A percentile compares a stretch with the other conserved stretches of the same genome.
Conservation (phyloP, 345 rosid species). For the Kernera saxatilis region DNA sequence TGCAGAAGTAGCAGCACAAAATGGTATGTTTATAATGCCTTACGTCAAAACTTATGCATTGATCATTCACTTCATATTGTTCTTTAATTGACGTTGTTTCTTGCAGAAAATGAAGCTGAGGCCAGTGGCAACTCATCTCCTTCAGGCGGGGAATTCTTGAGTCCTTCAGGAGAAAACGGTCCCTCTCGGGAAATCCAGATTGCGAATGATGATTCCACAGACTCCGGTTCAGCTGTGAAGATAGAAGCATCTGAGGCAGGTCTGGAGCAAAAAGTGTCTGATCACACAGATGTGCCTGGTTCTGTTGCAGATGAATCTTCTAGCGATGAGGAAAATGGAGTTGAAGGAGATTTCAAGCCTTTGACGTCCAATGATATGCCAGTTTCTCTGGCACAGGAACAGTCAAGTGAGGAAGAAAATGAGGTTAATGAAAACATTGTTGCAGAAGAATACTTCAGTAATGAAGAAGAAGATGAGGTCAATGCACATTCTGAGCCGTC, state of each 20-base stretch:
- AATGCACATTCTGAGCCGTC: slow-evolving; percentile 3
- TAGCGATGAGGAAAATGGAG: slow-evolving; percentile 29
- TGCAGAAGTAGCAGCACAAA: slow-evolving; percentile 6
- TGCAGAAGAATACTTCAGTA: slow-evolving; percentile 31
- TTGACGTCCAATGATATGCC: slow-evolving; percentile 23
- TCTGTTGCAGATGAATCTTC: slow-evolving; percentile 32
- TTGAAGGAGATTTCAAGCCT: slow-evolving; percentile 33
- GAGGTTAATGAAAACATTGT: slow-evolving; percentile 14
- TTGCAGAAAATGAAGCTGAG: slow-evolving; percentile 35
- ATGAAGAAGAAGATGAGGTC: slow-evolving; percentile 20
- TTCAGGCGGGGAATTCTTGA: slow-evolving; percentile 31
- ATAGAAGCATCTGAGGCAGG: slow-evolving; percentile 10
- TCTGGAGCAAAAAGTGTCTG: slow-evolving; percentile 9
- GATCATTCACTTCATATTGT: not conserved
- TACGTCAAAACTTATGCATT: not conserved
- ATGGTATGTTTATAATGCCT: not conserved
- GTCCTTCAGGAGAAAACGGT: slow-evolving; percentile 18
- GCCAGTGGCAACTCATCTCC: slow-evolving; percentile 22
- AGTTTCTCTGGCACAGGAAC: slow-evolving; percentile 29
- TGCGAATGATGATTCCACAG: slow-evolving; percentile 17
- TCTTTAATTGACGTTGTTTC: slow-evolving; percentile 16
- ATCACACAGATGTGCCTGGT: slow-evolving; percentile 27
- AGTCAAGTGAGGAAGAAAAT: slow-evolving; percentile 16
- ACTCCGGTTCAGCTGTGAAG: slow-evolving; percentile 10
- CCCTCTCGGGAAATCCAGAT: slow-evolving; percentile 8